Conservation (phyloP, 306 rosid species). For the Dalbergia oliveri region DNA sequence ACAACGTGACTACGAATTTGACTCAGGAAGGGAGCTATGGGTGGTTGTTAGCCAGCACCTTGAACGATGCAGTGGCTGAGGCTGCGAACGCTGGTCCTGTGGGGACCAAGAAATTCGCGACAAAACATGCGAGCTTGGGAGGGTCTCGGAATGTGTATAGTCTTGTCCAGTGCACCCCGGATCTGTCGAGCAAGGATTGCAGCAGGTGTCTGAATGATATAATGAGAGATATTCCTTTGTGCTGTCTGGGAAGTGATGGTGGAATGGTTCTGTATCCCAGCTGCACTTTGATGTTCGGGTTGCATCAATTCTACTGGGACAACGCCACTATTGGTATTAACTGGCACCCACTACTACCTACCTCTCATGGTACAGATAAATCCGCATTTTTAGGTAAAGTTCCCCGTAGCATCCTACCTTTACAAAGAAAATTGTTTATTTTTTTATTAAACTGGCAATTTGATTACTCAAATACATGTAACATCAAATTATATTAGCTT, state of each 20-base stretch:
- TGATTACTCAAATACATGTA: too few relatives aligned
- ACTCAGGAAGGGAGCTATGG: not conserved
- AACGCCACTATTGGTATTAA: not conserved
- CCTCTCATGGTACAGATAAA: not conserved
- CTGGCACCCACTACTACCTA: not conserved
- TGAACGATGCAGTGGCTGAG: constrained; percentile 31
- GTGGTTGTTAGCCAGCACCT: constrained; percentile 22
- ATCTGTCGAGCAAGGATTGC: constrained; percentile 40
- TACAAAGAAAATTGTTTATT: not conserved
- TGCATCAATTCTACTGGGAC: not conserved
- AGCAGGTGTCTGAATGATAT: constrained; percentile 37
- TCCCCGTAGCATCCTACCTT: not conserved
- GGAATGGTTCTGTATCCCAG: constrained; percentile 46
- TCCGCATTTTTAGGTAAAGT: not conserved
- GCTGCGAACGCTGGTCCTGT: constrained; percentile 10
- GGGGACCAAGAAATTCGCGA: constrained; percentile 29
- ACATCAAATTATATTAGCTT: too few relatives aligned
- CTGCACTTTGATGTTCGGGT: constrained; percentile 42
- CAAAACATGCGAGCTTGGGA: not conserved
- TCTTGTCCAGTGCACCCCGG: constrained; percentile 41
- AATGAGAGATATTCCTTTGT: constrained; percentile 16
- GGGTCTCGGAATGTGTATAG: not conserved
- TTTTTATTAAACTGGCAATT: too few relatives aligned
- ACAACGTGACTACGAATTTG: not conserved
- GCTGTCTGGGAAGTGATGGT: constrained; percentile 31